phyloP scores from a whole-genome alignment of 1,139 yeast genomes.

The Suhomyces bolitotheri region DNA sequence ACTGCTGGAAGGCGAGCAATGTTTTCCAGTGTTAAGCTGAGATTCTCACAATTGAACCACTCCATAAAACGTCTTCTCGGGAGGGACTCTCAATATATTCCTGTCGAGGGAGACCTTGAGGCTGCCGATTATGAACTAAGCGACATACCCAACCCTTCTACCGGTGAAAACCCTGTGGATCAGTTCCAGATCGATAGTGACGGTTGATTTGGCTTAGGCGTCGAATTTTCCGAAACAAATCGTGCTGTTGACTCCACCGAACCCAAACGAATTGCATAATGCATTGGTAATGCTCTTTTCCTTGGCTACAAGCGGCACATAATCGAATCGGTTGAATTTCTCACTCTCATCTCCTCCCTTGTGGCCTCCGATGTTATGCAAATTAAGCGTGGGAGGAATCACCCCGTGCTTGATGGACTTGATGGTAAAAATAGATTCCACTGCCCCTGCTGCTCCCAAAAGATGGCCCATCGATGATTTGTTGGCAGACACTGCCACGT shows the following conservation, averaged over 20 bases:
- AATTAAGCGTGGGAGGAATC: conserved; percentile 81
- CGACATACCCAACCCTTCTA: conserved; percentile 3
- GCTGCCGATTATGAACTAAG: conserved; percentile 12
- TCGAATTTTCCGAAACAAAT: conserved; percentile 47
- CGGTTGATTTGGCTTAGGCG: conserved; percentile 7
- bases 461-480: conserved; percentile 94
- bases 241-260: conserved; percentile 94
- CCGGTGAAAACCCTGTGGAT: conserved; percentile 4
- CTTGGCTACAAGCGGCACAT: conserved; percentile 53
- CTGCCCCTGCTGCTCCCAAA: conserved; percentile 94
- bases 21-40: not conserved
- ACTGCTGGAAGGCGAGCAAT: conserved; percentile 25
- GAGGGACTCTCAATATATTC: not conserved
- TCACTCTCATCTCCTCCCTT: conserved; percentile 36
- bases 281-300: conserved; percentile 53
- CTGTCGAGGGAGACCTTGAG: conserved; percentile 4
- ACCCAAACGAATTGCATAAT: conserved; percentile 89
- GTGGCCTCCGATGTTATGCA: conserved; percentile 52
- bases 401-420: conserved; percentile 56
- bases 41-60: not conserved
- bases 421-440: conserved; percentile 82
- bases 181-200: conserved; percentile 23
- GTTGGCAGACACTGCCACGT: conserved; percentile 66
- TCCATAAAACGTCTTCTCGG: not conserved
- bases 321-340: conserved; percentile 54